Percentiles rank a stretch among this genome's conserved stretches.
Evolutionary conservation across 129 eudicot species (phyloP).

Genomic region (Lactuca saligna): DNA sequence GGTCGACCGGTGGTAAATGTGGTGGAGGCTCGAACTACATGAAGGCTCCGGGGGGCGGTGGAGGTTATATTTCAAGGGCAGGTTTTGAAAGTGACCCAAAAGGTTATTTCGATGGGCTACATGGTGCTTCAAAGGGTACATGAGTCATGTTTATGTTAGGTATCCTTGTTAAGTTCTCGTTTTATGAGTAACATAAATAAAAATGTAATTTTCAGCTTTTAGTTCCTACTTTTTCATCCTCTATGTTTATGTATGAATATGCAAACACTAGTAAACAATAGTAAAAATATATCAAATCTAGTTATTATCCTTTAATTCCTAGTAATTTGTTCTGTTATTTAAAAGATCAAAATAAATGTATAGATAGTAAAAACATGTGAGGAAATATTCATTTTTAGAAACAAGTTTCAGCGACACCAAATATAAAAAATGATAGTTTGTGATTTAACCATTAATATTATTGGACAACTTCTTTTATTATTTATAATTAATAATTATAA

Average conservation of each 20-base stretch:
- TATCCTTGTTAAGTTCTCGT: background rate
- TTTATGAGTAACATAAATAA: background rate
- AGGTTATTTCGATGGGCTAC: background rate
- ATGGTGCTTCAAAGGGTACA: background rate
- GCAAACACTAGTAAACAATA: background rate
- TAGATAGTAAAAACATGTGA: background rate
- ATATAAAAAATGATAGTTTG: background rate
- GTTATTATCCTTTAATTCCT: background rate
- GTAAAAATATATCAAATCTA: background rate
- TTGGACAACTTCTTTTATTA: too few species aligned
- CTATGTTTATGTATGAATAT: background rate
- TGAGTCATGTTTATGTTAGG: background rate
- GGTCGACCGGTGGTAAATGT: background rate
- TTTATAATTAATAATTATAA: too few species aligned
- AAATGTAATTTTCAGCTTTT: background rate
- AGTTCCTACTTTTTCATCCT: background rate
- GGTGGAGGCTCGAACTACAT: constrained; percentile 1
- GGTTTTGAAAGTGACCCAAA: constrained; percentile 7
- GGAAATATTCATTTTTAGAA: background rate
- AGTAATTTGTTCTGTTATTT: background rate
- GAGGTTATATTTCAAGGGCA: constrained; percentile 2
- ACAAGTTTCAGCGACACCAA: background rate
- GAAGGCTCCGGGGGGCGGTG: constrained; percentile 8
- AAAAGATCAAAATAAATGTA: too few species aligned
- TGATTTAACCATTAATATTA: background rate